Evolutionary conservation across 208 protist genomes (phyloP), one percentile per base, ranked within the genome.

Genomic region (Angomonas desouzai): DNA sequence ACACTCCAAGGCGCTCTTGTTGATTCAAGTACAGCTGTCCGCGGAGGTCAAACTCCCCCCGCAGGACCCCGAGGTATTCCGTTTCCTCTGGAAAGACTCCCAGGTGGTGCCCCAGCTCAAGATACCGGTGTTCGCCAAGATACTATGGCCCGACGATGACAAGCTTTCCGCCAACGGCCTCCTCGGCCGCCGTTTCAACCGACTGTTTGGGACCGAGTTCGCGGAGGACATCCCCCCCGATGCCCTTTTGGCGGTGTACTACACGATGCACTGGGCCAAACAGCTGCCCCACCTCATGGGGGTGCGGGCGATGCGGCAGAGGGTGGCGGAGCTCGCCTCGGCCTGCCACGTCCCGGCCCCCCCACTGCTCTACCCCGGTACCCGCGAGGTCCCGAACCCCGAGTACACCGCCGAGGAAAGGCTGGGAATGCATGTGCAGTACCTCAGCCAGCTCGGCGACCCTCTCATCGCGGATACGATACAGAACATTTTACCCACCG

Each of bases 371-470:
- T 96, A 96, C 72, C 91, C 91, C 0, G 80, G 74, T 53, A 96
- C 91, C 4, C 66, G 85, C 11, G 91, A 96, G 75, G 78, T 96
- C 56, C 91, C 91, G 2, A 96, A 93, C 66, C 91, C 91, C 0
- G 83, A 94, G 75, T 96, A 94, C 76, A 92, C 81, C 23, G 48
- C 75, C 0, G 56, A 73, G 45, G 91, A 96, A 76, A 80, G 88
- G 20, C 70, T 96, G 1, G 91, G 91, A 2, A 96, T 96, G 91
- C 86, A 96, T 64, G 38, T 96, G 4, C 91, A 96, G 72, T 96
- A 96, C 76, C 57, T 92, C 36, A 81, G 73, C 30, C 75, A 93
- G 32, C 76, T 96, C 6, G 79, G 80, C 36, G 91, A 96, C 61
- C 87, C 91, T 1, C 72, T 88, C 32, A 75, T 94, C 16, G 43